These are phyloP conservation scores for Vigna unguiculata DNA, from an alignment of 306 rosid species.

Conservation along the genomic window DNA sequence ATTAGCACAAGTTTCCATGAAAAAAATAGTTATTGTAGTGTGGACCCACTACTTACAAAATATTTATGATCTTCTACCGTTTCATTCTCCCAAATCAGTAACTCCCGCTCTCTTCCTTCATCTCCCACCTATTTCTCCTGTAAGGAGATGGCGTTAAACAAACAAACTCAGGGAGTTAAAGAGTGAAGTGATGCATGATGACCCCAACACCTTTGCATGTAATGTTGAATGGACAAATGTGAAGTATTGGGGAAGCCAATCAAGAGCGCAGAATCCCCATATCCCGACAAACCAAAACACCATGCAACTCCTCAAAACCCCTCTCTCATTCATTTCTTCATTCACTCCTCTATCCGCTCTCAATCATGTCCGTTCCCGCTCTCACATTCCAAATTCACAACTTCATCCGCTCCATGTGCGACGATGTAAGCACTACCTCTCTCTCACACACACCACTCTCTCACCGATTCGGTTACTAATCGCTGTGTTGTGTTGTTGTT, in stretches of 20 bases:
- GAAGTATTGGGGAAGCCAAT: background rate
- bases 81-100: no score
- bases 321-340: background rate
- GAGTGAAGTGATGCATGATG: background rate
- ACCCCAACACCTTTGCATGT: background rate
- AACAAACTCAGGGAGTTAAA: background rate
- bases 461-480: background rate
- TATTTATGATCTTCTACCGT: no score
- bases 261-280: background rate
- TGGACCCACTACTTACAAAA: no score
- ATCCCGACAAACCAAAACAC: background rate
- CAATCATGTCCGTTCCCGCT: background rate
- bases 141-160: no score
- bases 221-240: background rate
- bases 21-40: no score
- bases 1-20: no score
- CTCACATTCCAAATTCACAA: background rate
- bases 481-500: background rate
- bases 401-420: conserved; percentile 1
- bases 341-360: background rate
- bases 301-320: background rate
- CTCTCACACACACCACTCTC: background rate
- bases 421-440: background rate
- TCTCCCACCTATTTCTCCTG: no score
- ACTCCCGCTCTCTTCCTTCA: no score